Evolutionary conservation across 345 rosid species (phyloP).

Genomic region (Syzygium aromaticum): DNA sequence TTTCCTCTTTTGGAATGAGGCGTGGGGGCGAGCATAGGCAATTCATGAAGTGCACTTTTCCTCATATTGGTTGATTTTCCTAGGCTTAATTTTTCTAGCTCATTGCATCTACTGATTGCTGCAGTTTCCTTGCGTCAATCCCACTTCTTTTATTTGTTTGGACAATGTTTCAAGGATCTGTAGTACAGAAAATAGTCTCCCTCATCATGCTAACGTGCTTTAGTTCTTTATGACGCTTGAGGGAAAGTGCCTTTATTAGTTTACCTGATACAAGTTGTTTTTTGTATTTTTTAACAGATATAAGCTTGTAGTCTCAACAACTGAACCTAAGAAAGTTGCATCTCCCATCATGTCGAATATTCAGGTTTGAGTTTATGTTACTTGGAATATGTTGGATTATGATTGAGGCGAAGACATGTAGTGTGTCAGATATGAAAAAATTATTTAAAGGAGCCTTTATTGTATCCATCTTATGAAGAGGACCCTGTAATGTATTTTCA

Average conservation of each 20-base stretch:
- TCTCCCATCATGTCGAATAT: constrained; percentile 77
- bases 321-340: constrained; percentile 77
- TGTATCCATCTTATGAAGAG: not conserved
- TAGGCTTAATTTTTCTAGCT: not conserved
- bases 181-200: not conserved
- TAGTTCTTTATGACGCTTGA: not conserved
- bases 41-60: not conserved
- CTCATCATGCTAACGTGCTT: not conserved
- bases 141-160: not conserved
- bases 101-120: not conserved
- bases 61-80: not conserved
- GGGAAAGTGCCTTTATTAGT: not conserved
- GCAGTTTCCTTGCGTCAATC: not conserved
- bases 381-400: not conserved
- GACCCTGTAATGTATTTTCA: not conserved
- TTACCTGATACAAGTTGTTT: not conserved
- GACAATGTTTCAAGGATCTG: not conserved
- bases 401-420: not conserved
- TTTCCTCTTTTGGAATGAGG: not conserved
- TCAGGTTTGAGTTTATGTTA: constrained; percentile 40
- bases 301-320: constrained; percentile 74
- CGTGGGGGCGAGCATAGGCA: not conserved
- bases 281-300: constrained; percentile 33
- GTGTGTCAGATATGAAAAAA: not conserved
- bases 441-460: not conserved